Evolutionary conservation across 1,139 yeast genomes (phyloP).

Genomic region (Debaryomyces fabryi): DNA sequence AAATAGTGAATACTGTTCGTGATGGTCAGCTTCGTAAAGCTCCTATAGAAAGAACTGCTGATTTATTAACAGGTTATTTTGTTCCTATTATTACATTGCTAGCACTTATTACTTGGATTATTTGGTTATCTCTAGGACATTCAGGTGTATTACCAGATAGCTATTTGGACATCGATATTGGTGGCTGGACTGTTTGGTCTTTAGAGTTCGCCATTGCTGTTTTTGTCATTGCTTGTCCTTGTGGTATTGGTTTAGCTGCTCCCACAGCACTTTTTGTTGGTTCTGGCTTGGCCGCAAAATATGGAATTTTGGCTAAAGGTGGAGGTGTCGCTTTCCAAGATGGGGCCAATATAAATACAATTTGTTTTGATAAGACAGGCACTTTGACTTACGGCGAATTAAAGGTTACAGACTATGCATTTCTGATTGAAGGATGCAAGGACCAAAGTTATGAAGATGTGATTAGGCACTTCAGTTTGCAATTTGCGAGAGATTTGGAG

Average conservation of each 20-base stretch:
- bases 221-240: slow-evolving; percentile 61
- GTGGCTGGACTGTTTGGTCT: slow-evolving; percentile 81
- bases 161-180: slow-evolving; percentile 65
- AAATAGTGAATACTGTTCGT: slow-evolving; percentile 68
- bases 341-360: slow-evolving; percentile 62
- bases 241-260: slow-evolving; percentile 53
- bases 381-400: slow-evolving; percentile 72
- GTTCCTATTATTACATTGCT: slow-evolving; percentile 67
- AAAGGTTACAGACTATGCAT: slow-evolving; percentile 53
- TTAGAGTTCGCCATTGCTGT: slow-evolving; percentile 77
- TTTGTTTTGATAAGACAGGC: slow-evolving; percentile 82
- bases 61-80: slow-evolving; percentile 67
- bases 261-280: slow-evolving; percentile 53
- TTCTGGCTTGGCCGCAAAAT: slow-evolving; percentile 48
- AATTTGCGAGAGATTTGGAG: slow-evolving; percentile 62
- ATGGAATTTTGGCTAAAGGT: slow-evolving; percentile 78
- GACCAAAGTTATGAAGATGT: slow-evolving; percentile 15
- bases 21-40: slow-evolving; percentile 76
- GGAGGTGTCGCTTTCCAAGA: slow-evolving; percentile 86
- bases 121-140: slow-evolving; percentile 65
- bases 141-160: slow-evolving; percentile 54
- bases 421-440: slow-evolving; percentile 15
- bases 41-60: slow-evolving; percentile 75
- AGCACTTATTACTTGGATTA: slow-evolving; percentile 65
- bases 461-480: slow-evolving; percentile 38